These are phyloP conservation scores for Tuber melanosporum DNA, from an alignment of 495 filamentous ascomycete species.

Conservation along the genomic window DNA sequence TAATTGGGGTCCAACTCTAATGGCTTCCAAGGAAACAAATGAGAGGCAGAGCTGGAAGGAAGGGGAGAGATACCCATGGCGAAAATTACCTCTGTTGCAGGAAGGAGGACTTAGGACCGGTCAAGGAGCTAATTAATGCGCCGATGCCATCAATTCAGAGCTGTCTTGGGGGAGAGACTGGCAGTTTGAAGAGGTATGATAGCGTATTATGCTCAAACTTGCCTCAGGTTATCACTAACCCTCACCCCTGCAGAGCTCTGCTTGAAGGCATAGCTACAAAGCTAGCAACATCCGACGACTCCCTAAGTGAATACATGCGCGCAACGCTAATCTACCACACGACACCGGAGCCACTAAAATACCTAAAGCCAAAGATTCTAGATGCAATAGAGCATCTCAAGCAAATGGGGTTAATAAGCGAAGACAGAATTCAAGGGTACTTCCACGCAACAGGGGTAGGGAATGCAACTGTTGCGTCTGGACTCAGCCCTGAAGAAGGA, in stretches of 20 bases:
- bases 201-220: conserved; percentile 11
- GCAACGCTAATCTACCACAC: conserved; percentile 61
- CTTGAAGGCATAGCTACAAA: conserved; percentile 68
- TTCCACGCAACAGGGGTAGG: conserved; percentile 62
- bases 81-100: conserved; percentile 76
- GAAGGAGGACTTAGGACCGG: conserved; percentile 60
- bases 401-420: conserved; percentile 52
- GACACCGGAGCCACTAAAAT: conserved; percentile 41
- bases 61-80: conserved; percentile 73
- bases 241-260: conserved; percentile 51
- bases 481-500: conserved; percentile 69
- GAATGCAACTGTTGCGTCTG: conserved; percentile 65
- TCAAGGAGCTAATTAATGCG: conserved; percentile 64
- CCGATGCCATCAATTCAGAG: conserved; percentile 66
- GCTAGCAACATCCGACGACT: conserved; percentile 60
- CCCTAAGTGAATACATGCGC: conserved; percentile 64
- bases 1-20: conserved; percentile 19
- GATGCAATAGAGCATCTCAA: conserved; percentile 52
- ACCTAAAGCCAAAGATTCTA: conserved; percentile 52
- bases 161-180: conserved; percentile 61
- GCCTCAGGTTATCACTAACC: conserved; percentile 16
- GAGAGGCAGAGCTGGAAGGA: conserved; percentile 75
- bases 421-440: conserved; percentile 46
- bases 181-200: conserved; percentile 58
- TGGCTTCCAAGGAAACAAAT: conserved; percentile 60